These are phyloP conservation scores for Microdochium trichocladiopsis DNA, from an alignment of 2,329 filamentous ascomycete genomes.

Conservation along the genomic window DNA sequence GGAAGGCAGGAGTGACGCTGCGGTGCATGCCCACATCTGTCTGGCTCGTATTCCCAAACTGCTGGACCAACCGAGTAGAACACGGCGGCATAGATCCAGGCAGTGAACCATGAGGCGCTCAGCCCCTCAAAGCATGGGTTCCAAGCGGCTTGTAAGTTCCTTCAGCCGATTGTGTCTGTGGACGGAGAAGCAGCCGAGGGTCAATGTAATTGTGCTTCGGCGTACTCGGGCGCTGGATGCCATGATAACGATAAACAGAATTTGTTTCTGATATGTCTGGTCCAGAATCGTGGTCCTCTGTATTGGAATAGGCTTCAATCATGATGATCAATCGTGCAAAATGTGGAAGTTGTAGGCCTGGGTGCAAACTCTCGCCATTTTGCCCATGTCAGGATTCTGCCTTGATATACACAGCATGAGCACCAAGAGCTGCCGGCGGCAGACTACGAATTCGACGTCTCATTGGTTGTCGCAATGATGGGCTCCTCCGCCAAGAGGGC, in stretches of 20 bases:
- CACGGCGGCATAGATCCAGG: not conserved
- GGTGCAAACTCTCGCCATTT: too few relatives aligned
- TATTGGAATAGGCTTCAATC: not conserved
- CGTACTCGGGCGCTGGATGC: not conserved
- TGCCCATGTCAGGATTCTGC: too few relatives aligned
- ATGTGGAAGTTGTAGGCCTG: not conserved
- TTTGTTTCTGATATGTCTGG: not conserved
- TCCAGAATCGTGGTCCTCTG: not conserved
- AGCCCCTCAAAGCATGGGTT: not conserved
- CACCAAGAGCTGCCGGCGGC: not conserved
- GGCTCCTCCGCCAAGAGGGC: too few relatives aligned
- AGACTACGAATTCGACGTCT: not conserved
- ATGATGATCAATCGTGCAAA: not conserved
- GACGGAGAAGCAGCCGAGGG: not conserved
- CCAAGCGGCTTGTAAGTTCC: not conserved
- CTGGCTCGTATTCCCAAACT: not conserved
- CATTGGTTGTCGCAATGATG: not conserved
- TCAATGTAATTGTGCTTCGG: not conserved
- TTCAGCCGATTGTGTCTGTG: not conserved
- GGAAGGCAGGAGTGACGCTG: not conserved
- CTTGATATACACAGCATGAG: too few relatives aligned
- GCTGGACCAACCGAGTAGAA: not conserved
- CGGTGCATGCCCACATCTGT: not conserved
- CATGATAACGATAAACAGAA: not conserved
- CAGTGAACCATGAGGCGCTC: not conserved